phyloP scores from a whole-genome alignment of 495 filamentous ascomycete species.

The Friedmanniomyces simplex region DNA sequence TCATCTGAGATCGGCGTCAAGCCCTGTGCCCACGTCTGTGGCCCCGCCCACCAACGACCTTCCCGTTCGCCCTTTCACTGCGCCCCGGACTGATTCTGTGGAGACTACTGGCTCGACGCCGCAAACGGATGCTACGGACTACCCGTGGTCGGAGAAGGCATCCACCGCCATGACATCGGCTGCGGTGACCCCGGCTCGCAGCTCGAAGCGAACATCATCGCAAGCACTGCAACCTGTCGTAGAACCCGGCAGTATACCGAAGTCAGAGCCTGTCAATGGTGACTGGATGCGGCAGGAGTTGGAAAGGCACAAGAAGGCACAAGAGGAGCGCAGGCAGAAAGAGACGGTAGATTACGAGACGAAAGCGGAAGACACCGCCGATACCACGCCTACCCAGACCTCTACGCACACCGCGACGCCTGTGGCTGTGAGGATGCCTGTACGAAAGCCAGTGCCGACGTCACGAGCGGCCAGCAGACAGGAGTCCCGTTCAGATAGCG shows the following conservation, averaged over 20 bases:
- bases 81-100: conserved; percentile 21
- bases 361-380: not conserved
- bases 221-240: conserved; percentile 14
- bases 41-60: conserved; percentile 9
- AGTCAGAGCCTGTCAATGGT: conserved; percentile 18
- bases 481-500: not conserved
- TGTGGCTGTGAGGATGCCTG: not conserved
- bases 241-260: conserved; percentile 13
- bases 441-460: conserved; percentile 8
- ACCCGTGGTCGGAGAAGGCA: conserved; percentile 13
- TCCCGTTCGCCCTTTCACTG: conserved; percentile 14
- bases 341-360: conserved; percentile 2
- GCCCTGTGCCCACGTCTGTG: not conserved
- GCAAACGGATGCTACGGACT: conserved; percentile 27
- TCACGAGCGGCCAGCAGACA: not conserved
- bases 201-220: conserved; percentile 29
- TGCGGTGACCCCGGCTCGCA: conserved; percentile 24
- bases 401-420: conserved; percentile 5
- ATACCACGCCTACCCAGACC: conserved; percentile 11
- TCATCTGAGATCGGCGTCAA: conserved; percentile 3
- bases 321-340: conserved; percentile 10
- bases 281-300: conserved; percentile 30
- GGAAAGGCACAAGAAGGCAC: conserved; percentile 23
- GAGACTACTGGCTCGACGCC: conserved; percentile 25
- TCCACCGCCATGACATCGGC: conserved; percentile 33